These are phyloP conservation scores for Globisporangium paroecandrum DNA, from an alignment of 352 stramenopile genomes.

Conservation along the genomic window DNA sequence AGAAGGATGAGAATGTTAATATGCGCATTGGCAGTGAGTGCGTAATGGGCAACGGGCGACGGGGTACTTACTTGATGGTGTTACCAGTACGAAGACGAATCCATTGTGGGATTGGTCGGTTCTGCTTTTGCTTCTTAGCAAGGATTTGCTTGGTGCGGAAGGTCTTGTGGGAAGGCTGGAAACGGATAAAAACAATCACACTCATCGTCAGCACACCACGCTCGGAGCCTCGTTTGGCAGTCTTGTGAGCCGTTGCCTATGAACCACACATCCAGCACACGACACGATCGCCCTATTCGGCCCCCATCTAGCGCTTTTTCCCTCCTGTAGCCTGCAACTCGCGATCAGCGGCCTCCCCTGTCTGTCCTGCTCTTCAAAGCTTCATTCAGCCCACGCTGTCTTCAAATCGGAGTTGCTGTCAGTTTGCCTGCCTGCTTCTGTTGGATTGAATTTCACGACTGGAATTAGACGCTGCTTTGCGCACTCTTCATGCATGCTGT, in stretches of 20 bases:
- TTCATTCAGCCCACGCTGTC: background rate
- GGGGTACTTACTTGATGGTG: slow-evolving; percentile 89
- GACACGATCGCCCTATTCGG: background rate
- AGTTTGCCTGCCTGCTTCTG: background rate
- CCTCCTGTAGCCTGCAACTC: background rate
- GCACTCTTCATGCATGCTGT: background rate
- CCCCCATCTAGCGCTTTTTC: background rate
- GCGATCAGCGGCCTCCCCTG: background rate
- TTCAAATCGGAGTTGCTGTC: background rate
- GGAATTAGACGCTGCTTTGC: no score
- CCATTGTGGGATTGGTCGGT: slow-evolving; percentile 99
- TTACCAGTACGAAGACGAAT: slow-evolving; percentile 99
- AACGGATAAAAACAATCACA: slow-evolving; percentile 2
- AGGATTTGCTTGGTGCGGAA: slow-evolving; percentile 99
- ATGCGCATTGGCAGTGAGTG: background rate
- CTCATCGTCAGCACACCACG: background rate
- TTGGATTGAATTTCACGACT: background rate
- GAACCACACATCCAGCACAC: background rate
- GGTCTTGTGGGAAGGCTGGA: slow-evolving; percentile 98
- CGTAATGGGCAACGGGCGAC: background rate
- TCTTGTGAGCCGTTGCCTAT: background rate
- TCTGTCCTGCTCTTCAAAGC: background rate
- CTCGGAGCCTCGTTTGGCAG: background rate
- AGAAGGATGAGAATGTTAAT: background rate
- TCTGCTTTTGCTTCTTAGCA: slow-evolving; percentile 99